A percentile compares a stretch with the other conserved stretches of the same genome.
Conservation (phyloP, 345 rosid species). For the Gossypium raimondii region DNA sequence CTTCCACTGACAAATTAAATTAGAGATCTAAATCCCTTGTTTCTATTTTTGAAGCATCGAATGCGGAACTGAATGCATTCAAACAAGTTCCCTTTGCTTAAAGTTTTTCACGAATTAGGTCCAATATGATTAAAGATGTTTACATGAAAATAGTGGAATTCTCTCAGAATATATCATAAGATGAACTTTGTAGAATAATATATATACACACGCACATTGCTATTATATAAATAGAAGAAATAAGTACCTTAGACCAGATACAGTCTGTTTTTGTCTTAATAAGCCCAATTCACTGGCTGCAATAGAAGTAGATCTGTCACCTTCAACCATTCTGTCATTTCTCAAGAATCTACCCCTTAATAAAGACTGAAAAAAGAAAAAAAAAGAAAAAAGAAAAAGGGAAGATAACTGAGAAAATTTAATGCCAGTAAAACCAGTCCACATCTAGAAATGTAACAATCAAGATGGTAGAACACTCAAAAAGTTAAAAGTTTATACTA, state of each 20-base stretch:
- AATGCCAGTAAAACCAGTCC: not conserved
- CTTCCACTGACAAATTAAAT: not conserved
- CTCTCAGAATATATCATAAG: not conserved
- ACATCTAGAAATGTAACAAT: not conserved
- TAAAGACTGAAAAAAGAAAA: slow-evolving; percentile 55
- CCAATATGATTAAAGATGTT: not conserved
- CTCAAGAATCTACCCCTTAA: slow-evolving; percentile 94
- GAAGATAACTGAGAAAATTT: not conserved
- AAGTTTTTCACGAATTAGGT: not conserved
- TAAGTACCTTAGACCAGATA: slow-evolving; percentile 82
- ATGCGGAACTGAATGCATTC: not conserved
- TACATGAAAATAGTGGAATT: not conserved
- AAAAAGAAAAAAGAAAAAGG: not conserved
- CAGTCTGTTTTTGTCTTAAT: slow-evolving; percentile 82
- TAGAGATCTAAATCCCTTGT: not conserved
- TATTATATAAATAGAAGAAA: slow-evolving; percentile 2
- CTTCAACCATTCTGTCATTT: slow-evolving; percentile 54
- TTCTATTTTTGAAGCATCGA: not conserved
- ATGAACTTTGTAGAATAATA: not conserved
- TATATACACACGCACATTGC: not conserved
- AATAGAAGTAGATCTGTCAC: slow-evolving; percentile 51
- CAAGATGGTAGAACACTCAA: not conserved
- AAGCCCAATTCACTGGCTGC: slow-evolving; percentile 90
- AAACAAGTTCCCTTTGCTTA: not conserved
- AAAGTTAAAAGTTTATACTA: not conserved